Conservation (phyloP, 371 early-diverging fungal species). For the Mucor sp. region DNA sequence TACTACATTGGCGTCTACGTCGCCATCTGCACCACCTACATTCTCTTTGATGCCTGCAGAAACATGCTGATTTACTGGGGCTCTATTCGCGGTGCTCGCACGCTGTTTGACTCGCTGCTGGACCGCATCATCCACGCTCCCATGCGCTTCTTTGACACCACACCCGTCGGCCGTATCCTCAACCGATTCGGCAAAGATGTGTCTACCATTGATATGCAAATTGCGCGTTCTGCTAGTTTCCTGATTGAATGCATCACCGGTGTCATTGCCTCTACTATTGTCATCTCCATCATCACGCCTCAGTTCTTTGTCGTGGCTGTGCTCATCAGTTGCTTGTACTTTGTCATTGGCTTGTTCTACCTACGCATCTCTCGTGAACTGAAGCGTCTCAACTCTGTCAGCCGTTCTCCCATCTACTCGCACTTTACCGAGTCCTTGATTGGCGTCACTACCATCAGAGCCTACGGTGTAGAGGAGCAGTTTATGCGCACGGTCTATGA, state of each 20-base stretch:
- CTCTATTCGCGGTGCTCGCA: constrained; percentile 59
- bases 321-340: constrained; percentile 29
- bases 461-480: constrained; percentile 66
- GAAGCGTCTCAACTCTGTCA: constrained; percentile 79
- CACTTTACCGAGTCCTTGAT: constrained; percentile 73
- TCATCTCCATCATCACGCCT: constrained; percentile 63
- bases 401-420: constrained; percentile 74
- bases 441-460: constrained; percentile 71
- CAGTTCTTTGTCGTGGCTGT: constrained; percentile 50
- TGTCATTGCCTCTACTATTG: constrained; percentile 59
- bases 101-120: constrained; percentile 56
- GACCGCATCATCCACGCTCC: constrained; percentile 66
- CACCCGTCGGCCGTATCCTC: constrained; percentile 91
- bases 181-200: constrained; percentile 81
- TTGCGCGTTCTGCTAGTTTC: constrained; percentile 35
- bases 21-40: constrained; percentile 14
- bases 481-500: constrained; percentile 60
- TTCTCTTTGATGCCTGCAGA: constrained; percentile 26
- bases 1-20: constrained; percentile 30
- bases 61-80: constrained; percentile 43
- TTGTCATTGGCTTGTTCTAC: constrained; percentile 61
- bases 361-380: constrained; percentile 75
- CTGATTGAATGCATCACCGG: constrained; percentile 45
- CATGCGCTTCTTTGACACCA: constrained; percentile 87
- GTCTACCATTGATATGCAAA: constrained; percentile 35